phyloP scores from a whole-genome alignment of 345 rosid genomes.

The Geranium brycei region DNA sequence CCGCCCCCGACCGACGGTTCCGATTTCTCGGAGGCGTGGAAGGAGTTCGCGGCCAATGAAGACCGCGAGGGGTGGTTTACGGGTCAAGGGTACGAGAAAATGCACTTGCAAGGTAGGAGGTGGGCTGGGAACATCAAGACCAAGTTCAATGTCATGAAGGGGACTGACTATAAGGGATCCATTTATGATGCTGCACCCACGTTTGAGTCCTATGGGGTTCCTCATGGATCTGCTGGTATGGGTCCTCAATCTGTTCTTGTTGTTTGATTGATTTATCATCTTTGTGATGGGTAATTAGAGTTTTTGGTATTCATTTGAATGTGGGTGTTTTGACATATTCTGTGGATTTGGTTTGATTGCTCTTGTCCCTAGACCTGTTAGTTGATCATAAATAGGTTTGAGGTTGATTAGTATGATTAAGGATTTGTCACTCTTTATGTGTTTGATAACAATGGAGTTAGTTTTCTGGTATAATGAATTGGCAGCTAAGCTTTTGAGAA shows the following conservation, averaged over 20 bases:
- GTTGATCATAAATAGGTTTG: not conserved
- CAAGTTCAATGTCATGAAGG: conserved; percentile 29
- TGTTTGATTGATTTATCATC: conserved; percentile 1
- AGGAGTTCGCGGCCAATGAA: conserved; percentile 39
- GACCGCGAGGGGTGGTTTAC: conserved; percentile 70
- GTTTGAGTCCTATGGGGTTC: conserved; percentile 58
- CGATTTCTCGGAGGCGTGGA: conserved; percentile 46
- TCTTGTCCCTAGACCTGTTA: not conserved
- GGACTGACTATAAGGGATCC: conserved; percentile 44
- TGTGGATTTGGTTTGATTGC: not conserved
- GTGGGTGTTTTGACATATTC: not conserved
- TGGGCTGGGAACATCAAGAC: conserved; percentile 57
- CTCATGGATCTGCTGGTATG: conserved; percentile 84
- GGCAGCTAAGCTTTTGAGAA: too few species aligned
- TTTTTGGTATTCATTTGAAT: not conserved
- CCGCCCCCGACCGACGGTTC: conserved; percentile 38
- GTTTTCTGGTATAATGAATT: too few species aligned
- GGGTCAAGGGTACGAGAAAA: conserved; percentile 46
- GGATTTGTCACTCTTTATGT: not conserved
- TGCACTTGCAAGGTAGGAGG: conserved; percentile 66
- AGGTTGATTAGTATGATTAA: not conserved
- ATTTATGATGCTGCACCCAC: conserved; percentile 69
- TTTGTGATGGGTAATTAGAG: not conserved
- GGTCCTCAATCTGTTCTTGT: not conserved
- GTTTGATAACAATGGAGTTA: not conserved